Percentiles rank a stretch among this genome's conserved stretches.
phyloP scores from a whole-genome alignment of 78 protist genomes.

The Dictyostelium intermedium region DNA sequence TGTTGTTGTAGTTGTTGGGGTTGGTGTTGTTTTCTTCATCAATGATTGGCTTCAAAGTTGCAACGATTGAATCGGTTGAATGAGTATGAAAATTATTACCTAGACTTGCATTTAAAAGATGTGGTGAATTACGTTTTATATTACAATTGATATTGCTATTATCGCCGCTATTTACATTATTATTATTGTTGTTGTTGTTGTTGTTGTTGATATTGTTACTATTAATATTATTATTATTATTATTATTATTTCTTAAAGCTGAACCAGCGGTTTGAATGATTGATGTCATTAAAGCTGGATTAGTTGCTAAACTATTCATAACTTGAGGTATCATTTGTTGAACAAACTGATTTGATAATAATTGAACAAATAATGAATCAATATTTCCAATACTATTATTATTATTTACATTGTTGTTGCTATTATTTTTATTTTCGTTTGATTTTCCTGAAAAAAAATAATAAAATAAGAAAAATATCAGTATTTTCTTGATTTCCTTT shows the following conservation, averaged over 20 bases:
- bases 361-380: constrained; percentile 47
- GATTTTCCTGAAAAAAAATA: not conserved
- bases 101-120: not conserved
- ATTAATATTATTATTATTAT: not conserved
- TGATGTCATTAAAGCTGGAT: constrained; percentile 70
- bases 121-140: not conserved
- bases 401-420: not conserved
- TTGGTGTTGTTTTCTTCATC: not conserved
- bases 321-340: constrained; percentile 81
- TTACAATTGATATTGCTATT: not conserved
- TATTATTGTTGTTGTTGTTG: not conserved
- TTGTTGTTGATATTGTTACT: not conserved
- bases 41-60: not conserved
- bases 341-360: constrained; percentile 54
- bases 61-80: constrained; percentile 39
- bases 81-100: constrained; percentile 49
- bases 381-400: not conserved
- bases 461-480: not conserved
- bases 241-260: constrained; percentile 16
- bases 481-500: not conserved
- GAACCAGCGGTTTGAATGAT: constrained; percentile 55
- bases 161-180: not conserved
- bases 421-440: not conserved
- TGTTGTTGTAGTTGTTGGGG: not conserved
- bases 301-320: constrained; percentile 52